Percentiles rank a stretch among this genome's conserved stretches.
Evolutionary conservation across 1,139 yeast species (phyloP).

Genomic region (Kluyveromyces sp.): DNA sequence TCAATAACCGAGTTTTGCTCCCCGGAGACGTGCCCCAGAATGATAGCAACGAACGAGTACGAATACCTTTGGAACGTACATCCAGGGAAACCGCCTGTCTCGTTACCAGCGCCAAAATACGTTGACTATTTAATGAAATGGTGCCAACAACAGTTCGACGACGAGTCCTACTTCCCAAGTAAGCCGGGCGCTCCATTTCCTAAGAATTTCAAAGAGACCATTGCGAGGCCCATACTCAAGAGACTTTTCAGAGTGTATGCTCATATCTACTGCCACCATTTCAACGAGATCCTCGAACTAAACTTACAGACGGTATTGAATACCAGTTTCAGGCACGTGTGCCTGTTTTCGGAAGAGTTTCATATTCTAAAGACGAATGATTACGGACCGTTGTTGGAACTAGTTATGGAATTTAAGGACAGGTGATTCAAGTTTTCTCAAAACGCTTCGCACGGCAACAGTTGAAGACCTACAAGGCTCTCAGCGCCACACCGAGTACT

Average conservation of each 20-base stretch:
- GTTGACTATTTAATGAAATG: slow-evolving; percentile 90
- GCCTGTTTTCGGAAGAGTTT: slow-evolving; percentile 80
- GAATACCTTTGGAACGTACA: slow-evolving; percentile 74
- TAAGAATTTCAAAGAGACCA: slow-evolving; percentile 58
- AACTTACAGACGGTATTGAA: slow-evolving; percentile 90
- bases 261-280: slow-evolving; percentile 95
- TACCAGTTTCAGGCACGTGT: slow-evolving; percentile 91
- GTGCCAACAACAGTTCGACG: slow-evolving; percentile 86
- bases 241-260: slow-evolving; percentile 94
- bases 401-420: slow-evolving; percentile 54
- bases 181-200: slow-evolving; percentile 82
- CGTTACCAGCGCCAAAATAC: slow-evolving; percentile 88
- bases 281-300: slow-evolving; percentile 85
- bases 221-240: slow-evolving; percentile 80
- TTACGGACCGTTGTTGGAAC: slow-evolving; percentile 85
- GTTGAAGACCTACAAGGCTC: too few relatives aligned
- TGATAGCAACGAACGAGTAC: slow-evolving; percentile 96
- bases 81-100: slow-evolving; percentile 60
- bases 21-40: slow-evolving; percentile 83
- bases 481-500: too few relatives aligned
- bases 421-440: too few relatives aligned
- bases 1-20: slow-evolving; percentile 95
- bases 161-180: slow-evolving; percentile 83
- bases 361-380: slow-evolving; percentile 69
- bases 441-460: too few relatives aligned